phyloP scores from a whole-genome alignment of 352 stramenopile species.

The Pythium aquatile region DNA sequence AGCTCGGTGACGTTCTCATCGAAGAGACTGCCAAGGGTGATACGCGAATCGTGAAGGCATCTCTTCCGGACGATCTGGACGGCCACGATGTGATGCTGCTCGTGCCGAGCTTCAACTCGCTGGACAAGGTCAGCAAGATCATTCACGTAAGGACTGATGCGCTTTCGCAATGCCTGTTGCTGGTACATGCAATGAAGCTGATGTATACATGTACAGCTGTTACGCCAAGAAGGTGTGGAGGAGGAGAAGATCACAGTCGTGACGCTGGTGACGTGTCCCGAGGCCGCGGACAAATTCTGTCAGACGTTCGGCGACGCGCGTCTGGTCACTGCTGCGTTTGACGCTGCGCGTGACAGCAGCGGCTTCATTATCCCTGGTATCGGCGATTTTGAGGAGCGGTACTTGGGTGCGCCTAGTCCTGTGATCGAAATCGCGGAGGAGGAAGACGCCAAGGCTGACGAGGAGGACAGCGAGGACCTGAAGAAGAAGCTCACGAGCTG shows the following conservation, averaged over 20 bases:
- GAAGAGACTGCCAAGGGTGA: slow-evolving; percentile 29
- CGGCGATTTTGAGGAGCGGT: slow-evolving; percentile 74
- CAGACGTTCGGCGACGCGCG: slow-evolving; percentile 73
- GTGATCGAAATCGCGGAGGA: slow-evolving; percentile 36
- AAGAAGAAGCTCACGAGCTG: slow-evolving; percentile 45
- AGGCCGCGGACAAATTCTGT: slow-evolving; percentile 79
- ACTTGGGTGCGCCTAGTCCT: slow-evolving; percentile 38
- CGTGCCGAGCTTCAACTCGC: slow-evolving; percentile 55
- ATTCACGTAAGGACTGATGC: slow-evolving; percentile 48
- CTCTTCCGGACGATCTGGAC: slow-evolving; percentile 63
- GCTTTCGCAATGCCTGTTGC: background rate
- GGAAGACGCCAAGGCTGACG: slow-evolving; percentile 34
- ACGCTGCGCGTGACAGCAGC: slow-evolving; percentile 51
- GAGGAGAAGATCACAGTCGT: slow-evolving; percentile 81
- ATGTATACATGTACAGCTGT: slow-evolving; percentile 33
- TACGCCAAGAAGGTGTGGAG: slow-evolving; percentile 69
- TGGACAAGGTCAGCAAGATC: slow-evolving; percentile 69
- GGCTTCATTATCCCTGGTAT: slow-evolving; percentile 72
- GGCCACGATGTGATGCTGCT: slow-evolving; percentile 68
- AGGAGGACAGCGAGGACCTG: slow-evolving; percentile 20
- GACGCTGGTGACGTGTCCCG: slow-evolving; percentile 74
- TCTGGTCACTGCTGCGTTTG: slow-evolving; percentile 78
- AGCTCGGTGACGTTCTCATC: slow-evolving; percentile 61
- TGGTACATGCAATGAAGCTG: background rate
- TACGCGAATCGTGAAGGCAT: slow-evolving; percentile 42